A percentile compares a stretch with the other conserved stretches of the same genome.
These are phyloP conservation scores for Dactylis glomerata DNA, from an alignment of 176 grass and related monocot species.

Conservation along the genomic window DNA sequence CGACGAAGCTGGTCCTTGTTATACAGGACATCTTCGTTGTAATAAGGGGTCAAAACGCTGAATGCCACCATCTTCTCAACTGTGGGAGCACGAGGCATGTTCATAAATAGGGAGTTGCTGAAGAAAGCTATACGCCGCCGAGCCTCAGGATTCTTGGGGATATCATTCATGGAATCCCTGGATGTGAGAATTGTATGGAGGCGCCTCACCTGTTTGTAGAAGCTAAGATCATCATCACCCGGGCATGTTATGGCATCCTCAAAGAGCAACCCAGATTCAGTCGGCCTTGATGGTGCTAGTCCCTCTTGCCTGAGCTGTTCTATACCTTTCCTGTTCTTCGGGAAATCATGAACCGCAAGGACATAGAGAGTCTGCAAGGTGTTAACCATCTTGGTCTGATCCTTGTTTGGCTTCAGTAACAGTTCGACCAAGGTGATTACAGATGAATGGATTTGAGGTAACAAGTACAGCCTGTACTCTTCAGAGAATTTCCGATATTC, in stretches of 20 bases:
- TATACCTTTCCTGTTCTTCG: conserved; percentile 47
- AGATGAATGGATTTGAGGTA: conserved; percentile 65
- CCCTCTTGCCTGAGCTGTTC: conserved; percentile 52
- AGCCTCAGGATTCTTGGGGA: conserved; percentile 88
- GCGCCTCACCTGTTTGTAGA: conserved; percentile 84
- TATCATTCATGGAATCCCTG: conserved; percentile 85
- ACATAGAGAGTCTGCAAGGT: conserved; percentile 88
- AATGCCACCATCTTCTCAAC: conserved; percentile 95
- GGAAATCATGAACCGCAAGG: conserved; percentile 77
- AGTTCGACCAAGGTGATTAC: conserved; percentile 67
- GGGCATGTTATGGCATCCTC: conserved; percentile 66
- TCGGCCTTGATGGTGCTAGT: conserved; percentile 36
- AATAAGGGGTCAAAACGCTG: conserved; percentile 91
- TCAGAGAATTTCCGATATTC: conserved; percentile 42
- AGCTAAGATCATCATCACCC: conserved; percentile 43
- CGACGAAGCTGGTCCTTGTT: conserved; percentile 79
- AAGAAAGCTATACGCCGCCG: conserved; percentile 86
- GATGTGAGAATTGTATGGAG: conserved; percentile 88
- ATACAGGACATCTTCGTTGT: conserved; percentile 87
- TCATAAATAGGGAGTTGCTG: conserved; percentile 99
- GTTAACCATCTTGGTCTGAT: conserved; percentile 76
- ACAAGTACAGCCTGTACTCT: conserved; percentile 50
- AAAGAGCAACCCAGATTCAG: conserved; percentile 63
- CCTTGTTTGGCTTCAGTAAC: conserved; percentile 56
- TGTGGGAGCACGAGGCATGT: conserved; percentile 86